Percentiles rank a stretch among this genome's conserved stretches.
Conservation (phyloP, 257 asterid genomes). For the Scutellaria baicalensis region DNA sequence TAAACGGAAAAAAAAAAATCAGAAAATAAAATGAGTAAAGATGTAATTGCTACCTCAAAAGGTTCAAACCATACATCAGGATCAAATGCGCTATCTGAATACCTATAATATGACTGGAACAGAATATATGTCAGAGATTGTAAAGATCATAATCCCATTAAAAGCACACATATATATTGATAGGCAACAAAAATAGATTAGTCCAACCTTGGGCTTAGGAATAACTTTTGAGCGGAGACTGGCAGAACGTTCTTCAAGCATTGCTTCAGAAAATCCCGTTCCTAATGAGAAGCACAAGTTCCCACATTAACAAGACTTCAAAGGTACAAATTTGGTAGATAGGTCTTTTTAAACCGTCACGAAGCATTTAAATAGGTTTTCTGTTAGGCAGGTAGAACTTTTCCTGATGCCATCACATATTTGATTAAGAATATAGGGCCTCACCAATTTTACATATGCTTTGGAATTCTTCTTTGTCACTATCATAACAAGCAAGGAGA, state of each 20-base stretch:
- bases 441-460: slow-evolving; percentile 96
- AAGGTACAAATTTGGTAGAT: not conserved
- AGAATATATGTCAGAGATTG: slow-evolving; percentile 11
- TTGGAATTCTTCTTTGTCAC: slow-evolving; percentile 79
- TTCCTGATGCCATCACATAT: slow-evolving; percentile 11
- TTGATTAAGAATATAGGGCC: slow-evolving; percentile 15
- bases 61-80: slow-evolving; percentile 99
- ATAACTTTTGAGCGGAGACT: slow-evolving; percentile 83
- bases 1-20: not conserved
- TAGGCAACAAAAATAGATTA: not conserved
- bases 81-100: slow-evolving; percentile 44
- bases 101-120: slow-evolving; percentile 80
- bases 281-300: slow-evolving; percentile 40
- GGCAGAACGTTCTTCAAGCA: slow-evolving; percentile 86
- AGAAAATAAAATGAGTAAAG: not conserved
- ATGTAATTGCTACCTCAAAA: slow-evolving; percentile 54
- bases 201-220: slow-evolving; percentile 70
- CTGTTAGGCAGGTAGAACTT: slow-evolving; percentile 1
- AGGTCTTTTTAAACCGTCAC: slow-evolving; percentile 1
- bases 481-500: slow-evolving; percentile 95
- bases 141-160: not conserved
- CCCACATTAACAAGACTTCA: not conserved
- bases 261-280: slow-evolving; percentile 84
- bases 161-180: not conserved
- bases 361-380: not conserved